Conservation (phyloP, 2,329 filamentous ascomycete species). For the Colletotrichum echinochloae region DNA sequence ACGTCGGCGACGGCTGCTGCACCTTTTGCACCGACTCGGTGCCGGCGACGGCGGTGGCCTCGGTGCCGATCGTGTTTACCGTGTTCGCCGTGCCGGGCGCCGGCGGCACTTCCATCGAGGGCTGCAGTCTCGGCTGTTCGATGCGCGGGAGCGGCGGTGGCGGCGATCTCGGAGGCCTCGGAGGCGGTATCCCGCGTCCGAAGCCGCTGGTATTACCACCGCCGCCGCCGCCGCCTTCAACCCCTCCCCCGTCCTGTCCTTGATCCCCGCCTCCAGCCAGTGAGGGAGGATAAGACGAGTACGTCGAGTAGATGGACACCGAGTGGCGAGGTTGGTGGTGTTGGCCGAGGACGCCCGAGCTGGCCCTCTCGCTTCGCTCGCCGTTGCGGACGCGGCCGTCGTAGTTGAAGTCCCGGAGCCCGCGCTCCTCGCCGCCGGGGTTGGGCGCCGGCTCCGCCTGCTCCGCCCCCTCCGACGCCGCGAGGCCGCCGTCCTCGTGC, state of each 20-base stretch:
- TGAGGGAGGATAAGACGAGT: constrained; percentile 31
- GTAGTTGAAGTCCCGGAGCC: constrained; percentile 38
- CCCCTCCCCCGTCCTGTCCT: neutral
- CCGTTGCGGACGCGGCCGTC: constrained; percentile 37
- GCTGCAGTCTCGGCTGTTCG: constrained; percentile 12
- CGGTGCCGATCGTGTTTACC: constrained; percentile 9
- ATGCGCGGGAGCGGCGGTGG: constrained; percentile 12
- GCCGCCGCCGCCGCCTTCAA: neutral
- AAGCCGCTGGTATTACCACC: neutral
- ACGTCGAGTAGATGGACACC: constrained; percentile 27
- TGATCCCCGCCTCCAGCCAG: neutral
- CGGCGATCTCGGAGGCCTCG: constrained; percentile 2
- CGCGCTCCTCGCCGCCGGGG: constrained; percentile 26
- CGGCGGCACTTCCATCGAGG: constrained; percentile 10
- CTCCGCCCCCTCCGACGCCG: neutral
- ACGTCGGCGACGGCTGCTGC: constrained; percentile 27
- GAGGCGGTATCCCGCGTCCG: neutral
- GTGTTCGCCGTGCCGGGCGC: constrained; percentile 6
- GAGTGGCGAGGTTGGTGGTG: constrained; percentile 16
- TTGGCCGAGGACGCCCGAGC: constrained; percentile 30
- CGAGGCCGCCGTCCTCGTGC: neutral
- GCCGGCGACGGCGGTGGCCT: constrained; percentile 6
- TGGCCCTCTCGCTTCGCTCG: constrained; percentile 17
- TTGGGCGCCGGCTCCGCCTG: neutral
- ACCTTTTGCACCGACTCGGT: constrained; percentile 10